Evolutionary conservation across 306 rosid species (phyloP).

Genomic region (Crotalaria pallida): DNA sequence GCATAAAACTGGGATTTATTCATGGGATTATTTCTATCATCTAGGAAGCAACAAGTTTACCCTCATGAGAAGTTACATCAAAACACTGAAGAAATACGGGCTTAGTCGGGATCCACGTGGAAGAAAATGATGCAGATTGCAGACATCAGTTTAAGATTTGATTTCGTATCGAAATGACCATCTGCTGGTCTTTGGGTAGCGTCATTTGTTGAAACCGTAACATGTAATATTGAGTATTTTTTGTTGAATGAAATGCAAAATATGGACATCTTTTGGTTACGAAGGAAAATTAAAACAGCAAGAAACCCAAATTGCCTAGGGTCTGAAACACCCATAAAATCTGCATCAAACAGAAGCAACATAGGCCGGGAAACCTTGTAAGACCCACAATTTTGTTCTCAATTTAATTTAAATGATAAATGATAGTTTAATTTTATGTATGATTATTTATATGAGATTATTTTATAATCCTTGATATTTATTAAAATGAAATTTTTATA

Average conservation of each 20-base stretch:
- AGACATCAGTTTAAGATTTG: slow-evolving; percentile 21
- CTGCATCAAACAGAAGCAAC: no score
- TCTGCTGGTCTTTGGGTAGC: neutral
- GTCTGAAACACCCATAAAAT: no score
- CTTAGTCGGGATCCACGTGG: slow-evolving; percentile 67
- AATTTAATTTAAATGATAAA: no score
- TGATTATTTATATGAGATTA: no score
- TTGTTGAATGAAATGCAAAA: slow-evolving; percentile 11
- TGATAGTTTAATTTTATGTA: no score
- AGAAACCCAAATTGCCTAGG: no score
- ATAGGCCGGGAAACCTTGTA: no score
- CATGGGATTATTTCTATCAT: slow-evolving; percentile 74
- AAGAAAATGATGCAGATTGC: slow-evolving; percentile 49
- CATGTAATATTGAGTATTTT: neutral
- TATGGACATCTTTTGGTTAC: no score
- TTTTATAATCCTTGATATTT: no score
- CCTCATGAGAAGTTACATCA: slow-evolving; percentile 62
- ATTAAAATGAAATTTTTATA: no score
- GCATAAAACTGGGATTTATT: slow-evolving; percentile 83
- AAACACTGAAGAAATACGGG: slow-evolving; percentile 61
- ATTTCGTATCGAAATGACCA: neutral
- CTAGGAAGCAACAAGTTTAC: slow-evolving; percentile 73
- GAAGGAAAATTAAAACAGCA: no score
- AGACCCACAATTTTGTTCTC: no score
- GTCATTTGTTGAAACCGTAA: slow-evolving; percentile 24